Evolutionary conservation across 2,329 filamentous ascomycete genomes (phyloP), one percentile per base, ranked within the genome.

Genomic region (Zasmidium citrigriseum): DNA sequence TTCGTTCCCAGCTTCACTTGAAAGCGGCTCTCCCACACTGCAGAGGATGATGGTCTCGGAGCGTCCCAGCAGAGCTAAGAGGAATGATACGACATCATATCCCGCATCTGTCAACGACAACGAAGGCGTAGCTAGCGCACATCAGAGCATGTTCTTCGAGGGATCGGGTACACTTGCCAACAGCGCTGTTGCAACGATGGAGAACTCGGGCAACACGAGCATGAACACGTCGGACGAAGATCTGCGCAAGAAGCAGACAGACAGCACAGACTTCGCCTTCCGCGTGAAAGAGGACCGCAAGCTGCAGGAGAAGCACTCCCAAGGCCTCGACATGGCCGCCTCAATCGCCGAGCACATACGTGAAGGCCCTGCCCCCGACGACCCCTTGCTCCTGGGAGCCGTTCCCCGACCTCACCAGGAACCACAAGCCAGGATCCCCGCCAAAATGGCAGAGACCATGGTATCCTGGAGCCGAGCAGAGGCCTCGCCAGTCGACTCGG

Each of bases 1-100:
- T 54, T 86, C 83, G 3, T 73, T 82, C 29, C 80, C 79, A 20
- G 79, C 77, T 24, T 85, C 83, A 0, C 80, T 82, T 44, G 76
- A 68, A 14, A 70, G 66, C 57, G 45, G 53, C 21, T 70, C 70
- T n/a, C 59, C 50, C 10, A 52, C 56, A 14, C n/a, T 58, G 41
- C 58, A 55, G 16, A 18, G 46, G 14, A 44, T 55, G 25, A 66
- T 67, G 54, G 65, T 63, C 23, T 58, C 66, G 25, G 64, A 67
- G 50, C 58, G 59, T 25, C 61, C 61, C 38, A 62, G 57, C 49
- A 50, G 65, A 38, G 14, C 16, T 38, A 18, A 18, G 24, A 57
- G 51, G n/a, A 48, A 51, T 5, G 52, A 29, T 20, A 49, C 57
- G 16, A 23, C 49, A 22, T 52, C 58, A 3, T 57, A 58, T 16